Evolutionary conservation across 2,329 filamentous ascomycete genomes (phyloP), one percentile per base, ranked within the genome.

Genomic region (Claviceps sp.): DNA sequence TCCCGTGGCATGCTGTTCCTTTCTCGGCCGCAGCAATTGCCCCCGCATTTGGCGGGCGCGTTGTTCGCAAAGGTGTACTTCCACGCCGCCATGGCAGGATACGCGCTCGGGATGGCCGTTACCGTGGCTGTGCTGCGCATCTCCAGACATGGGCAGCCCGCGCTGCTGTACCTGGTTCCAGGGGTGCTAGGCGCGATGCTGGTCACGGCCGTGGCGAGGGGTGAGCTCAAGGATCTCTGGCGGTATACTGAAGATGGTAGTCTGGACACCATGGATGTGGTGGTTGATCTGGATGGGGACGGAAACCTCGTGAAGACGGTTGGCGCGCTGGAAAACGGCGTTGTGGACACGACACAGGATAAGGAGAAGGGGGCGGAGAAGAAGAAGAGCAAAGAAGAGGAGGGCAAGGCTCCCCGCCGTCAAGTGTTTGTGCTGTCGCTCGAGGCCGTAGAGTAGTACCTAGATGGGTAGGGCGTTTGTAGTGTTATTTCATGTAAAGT

Each of bases 131-230:
- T 89, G 60, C 85, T 97, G 69, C 74, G 89, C 48, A 70, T 88
- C 9, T 93, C 82, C 61, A 77, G 84, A 47, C 88, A 88, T 56
- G 88, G 87, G 2, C 91, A 98, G 63, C 91, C 91, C 0, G 91
- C 93, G 7, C 74, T 98, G 36, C 72, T 98, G 14, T 97, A 97
- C 63, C 79, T 98, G 6, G 93, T 97, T 0, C 91, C 91, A 0
- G 84, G 87, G 0, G 88, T 97, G 0, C 70, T 96, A 5, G 73
- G 78, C 1, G 78, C 84, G 1, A 63, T 93, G 1, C 94, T 88
- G 85, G 66, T 81, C 3, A 93, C 86, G 2, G 91, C 85, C 0
- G 59, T 82, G 4, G 63, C 76, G 18, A 79, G 82, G 11, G 85
- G 89, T 2, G 89, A 97, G 62, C 57, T 91, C 2, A 73, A 72